phyloP scores from a whole-genome alignment of 148 eudicot species.

The Fagopyrum tataricum region DNA sequence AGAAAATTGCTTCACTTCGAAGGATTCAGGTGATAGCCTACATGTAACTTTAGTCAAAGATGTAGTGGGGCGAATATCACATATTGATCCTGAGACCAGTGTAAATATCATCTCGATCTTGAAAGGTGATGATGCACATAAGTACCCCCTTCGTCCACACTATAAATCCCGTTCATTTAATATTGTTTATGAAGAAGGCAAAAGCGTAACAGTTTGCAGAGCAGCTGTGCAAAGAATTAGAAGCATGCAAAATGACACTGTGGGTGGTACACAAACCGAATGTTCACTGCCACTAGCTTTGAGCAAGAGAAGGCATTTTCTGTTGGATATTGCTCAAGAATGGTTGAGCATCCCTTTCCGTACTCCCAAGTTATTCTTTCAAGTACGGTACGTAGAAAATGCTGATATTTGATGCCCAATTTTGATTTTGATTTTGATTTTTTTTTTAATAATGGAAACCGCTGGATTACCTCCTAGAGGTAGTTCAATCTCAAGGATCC shows the following conservation, averaged over 20 bases:
- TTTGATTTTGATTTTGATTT: too few species aligned
- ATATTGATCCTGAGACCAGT: constrained; percentile 42
- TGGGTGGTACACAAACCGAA: constrained; percentile 13
- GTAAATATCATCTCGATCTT: constrained; percentile 37
- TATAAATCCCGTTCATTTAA: constrained; percentile 26
- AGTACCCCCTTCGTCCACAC: constrained; percentile 19
- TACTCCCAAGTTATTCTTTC: constrained; percentile 56
- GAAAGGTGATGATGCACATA: constrained; percentile 29
- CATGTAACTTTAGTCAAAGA: constrained; percentile 39
- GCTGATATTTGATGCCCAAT: neutral
- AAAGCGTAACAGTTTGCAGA: constrained; percentile 32
- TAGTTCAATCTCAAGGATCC: too few species aligned
- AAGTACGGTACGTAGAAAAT: constrained; percentile 46
- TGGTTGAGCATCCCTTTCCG: constrained; percentile 49
- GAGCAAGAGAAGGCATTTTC: constrained; percentile 27
- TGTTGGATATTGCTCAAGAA: constrained; percentile 32
- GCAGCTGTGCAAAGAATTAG: constrained; percentile 36
- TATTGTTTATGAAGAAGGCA: constrained; percentile 28
- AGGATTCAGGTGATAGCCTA: constrained; percentile 27
- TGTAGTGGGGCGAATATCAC: constrained; percentile 44
- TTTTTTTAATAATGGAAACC: too few species aligned
- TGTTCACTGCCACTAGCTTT: constrained; percentile 15
- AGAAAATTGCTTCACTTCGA: constrained; percentile 15
- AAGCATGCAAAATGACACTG: constrained; percentile 32
- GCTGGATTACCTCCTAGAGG: too few species aligned